Evolutionary conservation across 1,284 basidiomycete species (phyloP), one percentile per base, ranked within the genome.

Genomic region (Porogramme epimiltina): DNA sequence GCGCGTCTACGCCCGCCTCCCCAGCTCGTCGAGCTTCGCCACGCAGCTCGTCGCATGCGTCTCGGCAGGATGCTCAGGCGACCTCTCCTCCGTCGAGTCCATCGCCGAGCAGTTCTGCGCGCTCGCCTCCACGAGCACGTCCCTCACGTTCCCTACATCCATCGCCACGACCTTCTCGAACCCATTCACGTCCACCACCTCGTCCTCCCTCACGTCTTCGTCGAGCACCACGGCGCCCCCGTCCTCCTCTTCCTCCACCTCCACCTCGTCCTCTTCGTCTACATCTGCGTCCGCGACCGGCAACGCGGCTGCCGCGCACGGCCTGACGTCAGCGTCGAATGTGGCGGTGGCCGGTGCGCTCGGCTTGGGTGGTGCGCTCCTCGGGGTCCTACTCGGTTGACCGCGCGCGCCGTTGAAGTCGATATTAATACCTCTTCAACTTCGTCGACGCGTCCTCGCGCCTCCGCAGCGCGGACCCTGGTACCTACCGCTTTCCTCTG

Each of bases 41-140:
- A 18, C 38, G 23, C 46, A 48, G 18, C 50, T 66, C 25, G 59
- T 62, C 3, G 49, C 44, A 31, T 70, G 68, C 59, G 55, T 66
- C 41, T 50, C 58, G 16, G 16, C 34, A 6, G 9, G 16, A 16
- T 68, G 66, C 57, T 31, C 54, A 3, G 42, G 44, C 37, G 64
- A 70, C 37, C 56, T 70, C 16, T 4, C 58, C 34, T 50, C 57
- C 19, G 65, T 62, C 3, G 67, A 68, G 50, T 45, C 36, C 51
- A 51, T 70, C 46, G 56, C 66, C 18, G 61, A 67, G 49, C 63
- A 62, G 38, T 68, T 70, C 60, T 70, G 68, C 55, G 63, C 62
- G 44, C 39, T 60, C 34, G 64, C 66, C 2, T 57, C 62, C 24
- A 51, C 63, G 23, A 70, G 63, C 59, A 62, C 63, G 4, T 65